Conservation (phyloP, 202 grass and related monocot genomes). For the Brachypodium distachyon region DNA sequence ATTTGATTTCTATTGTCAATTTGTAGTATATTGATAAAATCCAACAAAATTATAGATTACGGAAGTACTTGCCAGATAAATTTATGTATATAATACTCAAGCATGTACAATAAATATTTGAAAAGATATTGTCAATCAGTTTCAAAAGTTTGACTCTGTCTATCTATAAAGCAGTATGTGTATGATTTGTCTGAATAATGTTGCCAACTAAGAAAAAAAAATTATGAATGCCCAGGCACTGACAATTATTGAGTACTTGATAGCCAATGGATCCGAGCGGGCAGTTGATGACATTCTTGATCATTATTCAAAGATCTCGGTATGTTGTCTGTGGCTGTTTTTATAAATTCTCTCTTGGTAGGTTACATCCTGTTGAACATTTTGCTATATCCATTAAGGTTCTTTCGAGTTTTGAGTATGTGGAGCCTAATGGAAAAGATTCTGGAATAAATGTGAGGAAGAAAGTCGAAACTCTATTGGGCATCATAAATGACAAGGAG, state of each 20-base stretch:
- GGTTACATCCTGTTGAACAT: constrained; percentile 6
- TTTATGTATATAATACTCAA: too few relatives aligned
- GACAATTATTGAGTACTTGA: constrained; percentile 94
- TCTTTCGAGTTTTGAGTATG: constrained; percentile 91
- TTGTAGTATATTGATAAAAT: too few relatives aligned
- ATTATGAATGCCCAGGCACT: constrained; percentile 45
- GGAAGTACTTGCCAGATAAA: too few relatives aligned
- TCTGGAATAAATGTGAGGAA: constrained; percentile 94
- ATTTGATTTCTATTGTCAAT: too few relatives aligned
- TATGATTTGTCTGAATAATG: constrained; percentile 14
- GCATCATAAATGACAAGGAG: constrained; percentile 84
- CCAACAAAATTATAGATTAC: too few relatives aligned
- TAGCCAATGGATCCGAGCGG: constrained; percentile 93
- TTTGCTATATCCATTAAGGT: constrained; percentile 38
- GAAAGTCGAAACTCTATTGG: constrained; percentile 88
- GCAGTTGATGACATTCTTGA: constrained; percentile 95
- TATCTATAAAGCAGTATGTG: not conserved
- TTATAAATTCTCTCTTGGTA: not conserved
- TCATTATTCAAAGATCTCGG: constrained; percentile 87
- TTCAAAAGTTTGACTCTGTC: too few relatives aligned
- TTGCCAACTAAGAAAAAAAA: constrained; percentile 15
- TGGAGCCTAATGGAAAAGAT: constrained; percentile 97
- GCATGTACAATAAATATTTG: too few relatives aligned
- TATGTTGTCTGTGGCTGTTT: constrained; percentile 29
- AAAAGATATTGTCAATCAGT: too few relatives aligned